Conservation (phyloP, 495 filamentous ascomycete genomes). For the Cudoniella acicularis region DNA sequence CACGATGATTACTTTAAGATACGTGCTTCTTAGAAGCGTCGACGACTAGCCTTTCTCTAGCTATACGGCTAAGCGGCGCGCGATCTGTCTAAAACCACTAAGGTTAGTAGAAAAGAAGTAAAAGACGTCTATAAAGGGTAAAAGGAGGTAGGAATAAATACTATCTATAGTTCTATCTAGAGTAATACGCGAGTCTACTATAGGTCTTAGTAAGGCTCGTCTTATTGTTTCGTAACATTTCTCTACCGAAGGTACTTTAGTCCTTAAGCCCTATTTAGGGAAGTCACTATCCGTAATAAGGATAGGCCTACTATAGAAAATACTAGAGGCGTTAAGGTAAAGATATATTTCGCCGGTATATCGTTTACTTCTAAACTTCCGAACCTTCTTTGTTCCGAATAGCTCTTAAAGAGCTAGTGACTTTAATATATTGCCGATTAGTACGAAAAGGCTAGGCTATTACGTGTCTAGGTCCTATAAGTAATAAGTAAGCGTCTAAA, state of each 20-base stretch:
- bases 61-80: background rate
- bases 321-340: slow-evolving; percentile 10
- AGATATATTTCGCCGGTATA: slow-evolving; percentile 11
- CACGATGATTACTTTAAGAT: slow-evolving; percentile 1
- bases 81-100: background rate
- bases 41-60: background rate
- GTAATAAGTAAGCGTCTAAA: too few relatives aligned
- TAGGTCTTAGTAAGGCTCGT: background rate
- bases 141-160: slow-evolving; percentile 2
- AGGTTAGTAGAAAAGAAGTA: slow-evolving; percentile 10
- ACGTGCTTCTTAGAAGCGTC: slow-evolving; percentile 3
- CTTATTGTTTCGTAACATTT: background rate
- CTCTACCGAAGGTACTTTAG: background rate
- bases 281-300: slow-evolving; percentile 8
- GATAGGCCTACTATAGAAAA: slow-evolving; percentile 12
- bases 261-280: background rate
- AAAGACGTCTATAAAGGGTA: slow-evolving; percentile 12
- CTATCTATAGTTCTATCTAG: background rate
- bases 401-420: slow-evolving; percentile 15
- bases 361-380: background rate
- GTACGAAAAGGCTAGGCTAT: slow-evolving; percentile 11
- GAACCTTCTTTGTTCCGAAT: background rate
- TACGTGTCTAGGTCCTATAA: too few relatives aligned
- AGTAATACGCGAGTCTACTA: background rate
- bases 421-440: slow-evolving; percentile 18